A percentile compares a stretch with the other conserved stretches of the same genome.
These are phyloP conservation scores for Hypoxylon sp. DNA, from an alignment of 2,329 filamentous ascomycete genomes.

Conservation along the genomic window DNA sequence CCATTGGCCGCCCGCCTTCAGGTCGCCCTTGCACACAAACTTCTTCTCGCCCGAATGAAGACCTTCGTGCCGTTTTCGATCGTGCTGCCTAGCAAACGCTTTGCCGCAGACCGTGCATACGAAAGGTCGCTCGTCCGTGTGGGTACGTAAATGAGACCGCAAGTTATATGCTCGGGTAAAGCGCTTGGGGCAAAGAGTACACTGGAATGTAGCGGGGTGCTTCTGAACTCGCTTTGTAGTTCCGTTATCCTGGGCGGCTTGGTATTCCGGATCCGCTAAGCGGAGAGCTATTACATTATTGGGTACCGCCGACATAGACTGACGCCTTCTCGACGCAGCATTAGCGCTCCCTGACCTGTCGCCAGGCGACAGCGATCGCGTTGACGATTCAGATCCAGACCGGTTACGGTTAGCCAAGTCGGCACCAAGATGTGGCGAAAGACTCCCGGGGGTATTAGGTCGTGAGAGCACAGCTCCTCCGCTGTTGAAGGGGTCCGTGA, in stretches of 20 bases:
- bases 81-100: conserved; percentile 95
- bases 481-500: conserved; percentile 67
- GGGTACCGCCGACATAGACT: conserved; percentile 69
- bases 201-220: conserved; percentile 97
- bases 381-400: conserved; percentile 52
- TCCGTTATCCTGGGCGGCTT: conserved; percentile 68
- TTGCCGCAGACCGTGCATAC: conserved; percentile 97
- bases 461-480: conserved; percentile 53
- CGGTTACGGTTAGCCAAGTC: conserved; percentile 52
- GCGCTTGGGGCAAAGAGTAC: conserved; percentile 88
- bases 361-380: conserved; percentile 62
- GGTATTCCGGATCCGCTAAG: conserved; percentile 86
- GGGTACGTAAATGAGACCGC: conserved; percentile 91
- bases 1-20: conserved; percentile 85
- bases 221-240: conserved; percentile 88
- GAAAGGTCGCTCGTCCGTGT: conserved; percentile 96
- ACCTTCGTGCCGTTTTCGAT: conserved; percentile 95
- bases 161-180: conserved; percentile 98
- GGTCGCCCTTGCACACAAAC: conserved; percentile 92
- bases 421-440: conserved; percentile 61
- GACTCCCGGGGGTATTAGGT: conserved; percentile 50
- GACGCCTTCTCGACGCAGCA: conserved; percentile 59
- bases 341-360: conserved; percentile 60
- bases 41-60: conserved; percentile 98
- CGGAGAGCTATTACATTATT: conserved; percentile 82